Evolutionary conservation across 768 basidiomycete species (phyloP).

Genomic region (Podaxis sp.): DNA sequence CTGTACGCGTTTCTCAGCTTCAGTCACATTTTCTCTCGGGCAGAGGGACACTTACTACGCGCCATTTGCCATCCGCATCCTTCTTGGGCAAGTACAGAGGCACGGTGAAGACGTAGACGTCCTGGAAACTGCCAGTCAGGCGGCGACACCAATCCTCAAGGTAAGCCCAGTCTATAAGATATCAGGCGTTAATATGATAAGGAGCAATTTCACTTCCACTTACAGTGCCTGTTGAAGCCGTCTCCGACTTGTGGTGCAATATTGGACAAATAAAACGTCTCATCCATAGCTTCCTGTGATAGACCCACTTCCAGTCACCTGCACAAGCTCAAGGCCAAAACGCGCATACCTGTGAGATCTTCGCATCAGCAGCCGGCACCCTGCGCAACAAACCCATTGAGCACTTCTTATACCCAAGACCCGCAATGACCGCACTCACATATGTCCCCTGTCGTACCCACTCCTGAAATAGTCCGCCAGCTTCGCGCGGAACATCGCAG

Average conservation of each 20-base stretch:
- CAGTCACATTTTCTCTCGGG: background rate
- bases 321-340: background rate
- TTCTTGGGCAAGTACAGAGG: conserved; percentile 92
- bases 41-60: conserved; percentile 64
- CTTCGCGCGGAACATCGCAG: conserved; percentile 74
- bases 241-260: conserved; percentile 98
- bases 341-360: conserved; percentile 66
- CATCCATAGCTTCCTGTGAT: conserved; percentile 82
- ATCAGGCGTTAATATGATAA: background rate
- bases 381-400: conserved; percentile 32
- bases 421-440: conserved; percentile 49
- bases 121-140: conserved; percentile 82
- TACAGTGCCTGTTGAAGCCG: conserved; percentile 97
- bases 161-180: conserved; percentile 85
- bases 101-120: conserved; percentile 97
- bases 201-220: conserved; percentile 22
- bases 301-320: background rate
- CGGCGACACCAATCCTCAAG: conserved; percentile 93
- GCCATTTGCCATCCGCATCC: conserved; percentile 90
- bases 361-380: conserved; percentile 97
- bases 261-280: conserved; percentile 93
- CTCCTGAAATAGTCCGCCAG: conserved; percentile 89
- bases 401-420: background rate
- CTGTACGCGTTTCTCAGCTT: conserved; percentile 35
- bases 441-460: conserved; percentile 96